Evolutionary conservation across 306 rosid species (phyloP), one percentile per base, ranked within the genome.

Genomic region (Castanospermum australe): DNA sequence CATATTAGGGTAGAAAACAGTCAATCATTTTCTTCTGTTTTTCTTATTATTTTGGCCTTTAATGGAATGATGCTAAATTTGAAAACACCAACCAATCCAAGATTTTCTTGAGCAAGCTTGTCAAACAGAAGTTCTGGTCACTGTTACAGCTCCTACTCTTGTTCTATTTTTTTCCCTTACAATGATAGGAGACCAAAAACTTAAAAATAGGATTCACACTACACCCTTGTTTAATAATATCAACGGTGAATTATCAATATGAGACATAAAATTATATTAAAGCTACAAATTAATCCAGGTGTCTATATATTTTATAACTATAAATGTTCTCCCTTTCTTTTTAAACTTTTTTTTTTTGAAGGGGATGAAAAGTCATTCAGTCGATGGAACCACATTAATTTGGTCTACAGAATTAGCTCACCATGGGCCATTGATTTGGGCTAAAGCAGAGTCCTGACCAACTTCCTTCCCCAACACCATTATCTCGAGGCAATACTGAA

Each of bases 361-460:
- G n/a, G 8, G 25, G 52, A 56, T 24, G 52, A 55, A 69, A 77
- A 54, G 8, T 12, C 15, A 24, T 33, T 24, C 9, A 47, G 28
- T 28, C 14, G 38, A 70, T 45, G 15, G 33, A 71, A 51, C 41
- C 39, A 65, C 15, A 51, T 50, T 56, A 69, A 44, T 2, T 56
- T 72, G 72, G 62, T 68, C 67, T 24, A 79, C 36, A 60, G 56
- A 74, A 84, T 66, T 32, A 67, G 33, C 86, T 81, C 85, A 94
- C 98, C 91, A 78, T 82, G 73, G 88, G 89, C 88, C 69, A 85
- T 64, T 94, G 97, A 65, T 71, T 78, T 17, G 97, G 97, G 84
- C 87, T 92, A 88, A 94, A 94, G 90, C 94, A 83, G 38, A 94
- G 89, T 55, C 98, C 98, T 10, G 94, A 88, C 98, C 98, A 94